These are phyloP conservation scores for Sclerotinia trifoliorum DNA, from an alignment of 2,329 filamentous ascomycete species.

Conservation along the genomic window DNA sequence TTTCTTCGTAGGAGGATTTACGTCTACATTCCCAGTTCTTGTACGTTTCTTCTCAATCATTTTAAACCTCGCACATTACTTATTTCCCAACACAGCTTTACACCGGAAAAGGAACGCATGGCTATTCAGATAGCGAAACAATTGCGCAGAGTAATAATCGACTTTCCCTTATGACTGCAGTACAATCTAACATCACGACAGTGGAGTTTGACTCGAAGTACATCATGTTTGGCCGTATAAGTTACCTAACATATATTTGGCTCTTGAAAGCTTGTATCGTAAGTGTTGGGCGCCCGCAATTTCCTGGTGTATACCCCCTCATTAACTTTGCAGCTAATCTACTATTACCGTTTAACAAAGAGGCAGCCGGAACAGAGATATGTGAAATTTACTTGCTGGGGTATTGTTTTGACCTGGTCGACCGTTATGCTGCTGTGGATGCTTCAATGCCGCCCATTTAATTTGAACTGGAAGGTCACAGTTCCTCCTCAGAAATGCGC, in stretches of 20 bases:
- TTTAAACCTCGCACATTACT: background rate
- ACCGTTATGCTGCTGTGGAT: background rate
- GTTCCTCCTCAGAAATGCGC: background rate
- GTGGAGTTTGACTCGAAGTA: conserved; percentile 29
- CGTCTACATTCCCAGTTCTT: background rate
- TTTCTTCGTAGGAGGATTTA: background rate
- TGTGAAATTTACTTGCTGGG: background rate
- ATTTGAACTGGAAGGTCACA: conserved; percentile 13
- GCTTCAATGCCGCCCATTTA: background rate
- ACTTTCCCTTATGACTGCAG: no score
- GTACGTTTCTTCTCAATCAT: background rate
- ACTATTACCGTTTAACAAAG: conserved; percentile 29
- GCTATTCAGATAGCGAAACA: background rate
- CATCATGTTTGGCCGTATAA: conserved; percentile 26
- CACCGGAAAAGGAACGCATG: background rate
- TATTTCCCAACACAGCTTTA: background rate
- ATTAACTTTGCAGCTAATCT: conserved; percentile 27
- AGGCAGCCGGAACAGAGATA: conserved; percentile 23
- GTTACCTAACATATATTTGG: conserved; percentile 34
- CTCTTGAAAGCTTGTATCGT: conserved; percentile 34
- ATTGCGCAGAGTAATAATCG: background rate
- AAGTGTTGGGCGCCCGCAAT: background rate
- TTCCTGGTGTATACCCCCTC: background rate
- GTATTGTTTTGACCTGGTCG: conserved; percentile 1
- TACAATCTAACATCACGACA: conserved; percentile 16